Base-by-base conservation (phyloP, 805 yeast genomes). In the Debaryomyces prosopidis region DNA sequence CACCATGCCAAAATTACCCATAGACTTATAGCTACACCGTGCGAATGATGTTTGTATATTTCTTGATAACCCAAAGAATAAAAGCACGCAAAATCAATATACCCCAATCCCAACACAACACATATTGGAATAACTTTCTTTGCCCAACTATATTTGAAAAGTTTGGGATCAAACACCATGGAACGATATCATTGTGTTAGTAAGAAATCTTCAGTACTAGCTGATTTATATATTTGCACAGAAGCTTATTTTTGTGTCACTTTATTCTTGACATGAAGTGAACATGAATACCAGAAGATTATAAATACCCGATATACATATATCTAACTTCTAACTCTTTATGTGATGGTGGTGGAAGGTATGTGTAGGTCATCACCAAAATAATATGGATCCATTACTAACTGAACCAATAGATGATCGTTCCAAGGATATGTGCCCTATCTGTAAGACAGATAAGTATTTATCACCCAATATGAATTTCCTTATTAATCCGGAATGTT, bases 401-500 rank as follows among this genome's bases (percentile, higher is more conserved):
- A 48, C 44, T 27, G 16, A 6, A 4, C 2, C 16, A 30, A 31
- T 44, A 56, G 84, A 77, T 43, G 85, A 80, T 45, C 65, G 77
- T 48, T 60, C 78, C 43, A 75, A 76, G 73, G 96, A 89, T 65
- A 86, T 91, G 82, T 94, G 99, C 74, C 98, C 98, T 26, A 89
- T 94, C 58, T 94, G 99, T 76, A 89, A 92, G 68, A 89, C 97
- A 39, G 96, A 92, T 67, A 74, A 91, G 63, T 94, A 94, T 65
- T 75, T 94, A 49, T 89, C 96, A 37, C 98, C 98, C 19, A 89
- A 91, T 55, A 87, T 94, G 85, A 82, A 79, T 53, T 92, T 94
- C 61, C 79, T 92, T 44, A 90, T 94, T 52, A 94, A 94, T 58
- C 96, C 98, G 0, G 99, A 94, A 65, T 94, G 99, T 68, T 94